phyloP scores from a whole-genome alignment of 306 rosid species.

The Betula pendula region DNA sequence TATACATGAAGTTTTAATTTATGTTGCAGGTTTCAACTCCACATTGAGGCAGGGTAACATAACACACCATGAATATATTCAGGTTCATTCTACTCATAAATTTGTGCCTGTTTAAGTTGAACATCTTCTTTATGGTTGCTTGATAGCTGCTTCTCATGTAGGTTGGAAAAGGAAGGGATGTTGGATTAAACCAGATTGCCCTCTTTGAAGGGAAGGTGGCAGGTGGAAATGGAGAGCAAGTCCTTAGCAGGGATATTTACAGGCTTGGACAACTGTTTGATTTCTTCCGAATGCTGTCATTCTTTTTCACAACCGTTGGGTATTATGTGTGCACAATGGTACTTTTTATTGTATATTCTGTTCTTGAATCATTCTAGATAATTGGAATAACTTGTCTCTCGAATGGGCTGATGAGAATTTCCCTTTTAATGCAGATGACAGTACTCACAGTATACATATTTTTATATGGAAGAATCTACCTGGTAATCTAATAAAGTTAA shows the following conservation, averaged over 20 bases:
- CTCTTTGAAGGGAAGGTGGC: constrained; percentile 99
- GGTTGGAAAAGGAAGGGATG: constrained; percentile 99
- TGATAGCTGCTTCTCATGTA: constrained; percentile 39
- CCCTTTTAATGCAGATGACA: constrained; percentile 75
- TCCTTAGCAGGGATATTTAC: constrained; percentile 91
- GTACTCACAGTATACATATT: constrained; percentile 87
- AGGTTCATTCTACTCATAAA: constrained; percentile 50
- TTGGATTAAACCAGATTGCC: constrained; percentile 97
- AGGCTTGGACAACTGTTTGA: constrained; percentile 92
- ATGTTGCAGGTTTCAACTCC: constrained; percentile 85
- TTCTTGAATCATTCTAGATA: not conserved
- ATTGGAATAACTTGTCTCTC: constrained; percentile 2
- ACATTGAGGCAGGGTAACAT: constrained; percentile 92
- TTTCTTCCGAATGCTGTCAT: constrained; percentile 96
- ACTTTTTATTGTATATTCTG: constrained; percentile 15
- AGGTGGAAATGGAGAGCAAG: constrained; percentile 99
- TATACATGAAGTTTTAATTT: not conserved
- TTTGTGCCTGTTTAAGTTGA: constrained; percentile 23
- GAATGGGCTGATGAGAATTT: constrained; percentile 17
- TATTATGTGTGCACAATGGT: constrained; percentile 97
- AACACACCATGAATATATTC: constrained; percentile 96
- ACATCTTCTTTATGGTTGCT: constrained; percentile 20
- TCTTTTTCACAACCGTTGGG: constrained; percentile 93
- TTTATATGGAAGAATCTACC: constrained; percentile 87
- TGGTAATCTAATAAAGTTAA: constrained; percentile 54